These are phyloP conservation scores for Williopsis jadinii DNA, from an alignment of 1,139 yeast species.

Conservation along the genomic window DNA sequence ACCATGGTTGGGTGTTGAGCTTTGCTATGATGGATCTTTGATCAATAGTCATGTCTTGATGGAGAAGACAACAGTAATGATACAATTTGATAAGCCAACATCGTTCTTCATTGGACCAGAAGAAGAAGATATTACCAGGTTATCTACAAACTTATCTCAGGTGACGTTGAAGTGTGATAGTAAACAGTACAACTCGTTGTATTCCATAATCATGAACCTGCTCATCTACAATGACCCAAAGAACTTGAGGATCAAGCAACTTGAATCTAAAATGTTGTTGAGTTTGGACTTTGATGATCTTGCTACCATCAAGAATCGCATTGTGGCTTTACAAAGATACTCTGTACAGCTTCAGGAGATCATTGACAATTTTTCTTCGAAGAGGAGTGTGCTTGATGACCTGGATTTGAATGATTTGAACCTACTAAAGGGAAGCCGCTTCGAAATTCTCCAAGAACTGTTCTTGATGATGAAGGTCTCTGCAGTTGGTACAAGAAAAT, in stretches of 20 bases:
- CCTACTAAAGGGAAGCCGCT: constrained; percentile 24
- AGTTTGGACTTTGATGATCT: constrained; percentile 65
- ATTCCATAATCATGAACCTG: constrained; percentile 56
- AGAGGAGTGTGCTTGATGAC: constrained; percentile 28
- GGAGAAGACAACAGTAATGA: constrained; percentile 54
- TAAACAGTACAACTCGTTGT: constrained; percentile 61
- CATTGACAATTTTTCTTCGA: constrained; percentile 31
- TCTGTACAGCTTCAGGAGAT: constrained; percentile 40
- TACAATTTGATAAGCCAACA: constrained; percentile 42
- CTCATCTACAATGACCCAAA: constrained; percentile 61
- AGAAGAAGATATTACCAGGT: constrained; percentile 32
- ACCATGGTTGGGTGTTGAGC: constrained; percentile 76
- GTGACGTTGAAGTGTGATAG: constrained; percentile 69
- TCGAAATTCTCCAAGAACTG: constrained; percentile 25
- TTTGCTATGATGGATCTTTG: constrained; percentile 64
- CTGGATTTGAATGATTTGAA: constrained; percentile 26
- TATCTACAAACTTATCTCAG: constrained; percentile 61
- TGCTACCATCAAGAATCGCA: constrained; percentile 43
- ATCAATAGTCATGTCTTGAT: constrained; percentile 51
- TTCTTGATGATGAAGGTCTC: constrained; percentile 27
- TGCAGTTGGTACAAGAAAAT: constrained; percentile 22
- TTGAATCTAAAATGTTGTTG: constrained; percentile 59
- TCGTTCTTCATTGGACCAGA: constrained; percentile 26
- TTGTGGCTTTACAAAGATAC: constrained; percentile 49
- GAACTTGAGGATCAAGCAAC: constrained; percentile 47